phyloP scores from a whole-genome alignment of 208 protist genomes.

The Leishmania arabica region DNA sequence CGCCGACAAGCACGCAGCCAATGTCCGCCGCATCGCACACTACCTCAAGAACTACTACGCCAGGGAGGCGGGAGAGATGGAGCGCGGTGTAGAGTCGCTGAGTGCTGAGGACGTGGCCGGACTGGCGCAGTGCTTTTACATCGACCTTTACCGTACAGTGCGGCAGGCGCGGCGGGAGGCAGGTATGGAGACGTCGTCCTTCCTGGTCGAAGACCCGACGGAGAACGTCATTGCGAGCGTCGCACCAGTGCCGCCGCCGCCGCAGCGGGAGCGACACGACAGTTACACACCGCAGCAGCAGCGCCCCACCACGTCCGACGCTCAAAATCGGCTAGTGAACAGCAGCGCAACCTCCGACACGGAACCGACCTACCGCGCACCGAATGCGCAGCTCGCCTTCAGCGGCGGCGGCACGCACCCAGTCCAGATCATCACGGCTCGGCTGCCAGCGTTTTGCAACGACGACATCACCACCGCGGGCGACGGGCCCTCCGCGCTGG shows the following conservation, averaged over 20 bases:
- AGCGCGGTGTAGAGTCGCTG: constrained; percentile 68
- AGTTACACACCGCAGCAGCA: not conserved
- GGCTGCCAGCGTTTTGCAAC: constrained; percentile 34
- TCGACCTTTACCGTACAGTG: constrained; percentile 68
- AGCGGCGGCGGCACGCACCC: constrained; percentile 26
- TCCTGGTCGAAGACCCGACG: constrained; percentile 47
- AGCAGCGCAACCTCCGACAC: constrained; percentile 2
- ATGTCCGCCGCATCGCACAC: constrained; percentile 43
- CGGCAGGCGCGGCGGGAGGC: constrained; percentile 36
- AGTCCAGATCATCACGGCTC: constrained; percentile 25
- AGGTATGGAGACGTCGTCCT: constrained; percentile 52
- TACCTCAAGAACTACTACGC: constrained; percentile 84
- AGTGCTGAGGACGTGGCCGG: constrained; percentile 63
- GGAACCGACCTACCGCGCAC: constrained; percentile 10
- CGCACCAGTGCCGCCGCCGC: constrained; percentile 2
- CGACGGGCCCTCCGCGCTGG: not conserved
- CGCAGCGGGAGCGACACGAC: constrained; percentile 13
- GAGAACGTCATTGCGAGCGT: constrained; percentile 25
- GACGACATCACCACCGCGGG: constrained; percentile 17
- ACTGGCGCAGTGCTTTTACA: constrained; percentile 78
- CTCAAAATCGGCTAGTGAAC: not conserved
- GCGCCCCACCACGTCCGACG: not conserved
- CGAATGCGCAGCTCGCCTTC: constrained; percentile 29
- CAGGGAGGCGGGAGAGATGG: constrained; percentile 45
- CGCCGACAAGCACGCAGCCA: constrained; percentile 36